Percentiles rank a stretch among this genome's conserved stretches.
These are phyloP conservation scores for Hypocrella siamensis DNA, from an alignment of 2,329 filamentous ascomycete genomes.

Conservation along the genomic window DNA sequence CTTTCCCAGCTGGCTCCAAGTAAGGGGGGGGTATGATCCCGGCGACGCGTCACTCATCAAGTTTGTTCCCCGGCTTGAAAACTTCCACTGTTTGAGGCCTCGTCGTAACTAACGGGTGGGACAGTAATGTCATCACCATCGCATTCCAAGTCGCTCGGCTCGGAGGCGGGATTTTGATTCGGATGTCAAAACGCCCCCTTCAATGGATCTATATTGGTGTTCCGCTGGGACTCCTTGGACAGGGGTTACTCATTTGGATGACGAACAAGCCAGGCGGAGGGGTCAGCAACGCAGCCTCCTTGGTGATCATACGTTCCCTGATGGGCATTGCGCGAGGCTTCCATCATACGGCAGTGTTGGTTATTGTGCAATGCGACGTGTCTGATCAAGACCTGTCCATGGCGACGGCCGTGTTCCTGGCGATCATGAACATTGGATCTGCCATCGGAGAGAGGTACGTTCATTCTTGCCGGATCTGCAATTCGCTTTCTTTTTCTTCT, in stretches of 20 bases:
- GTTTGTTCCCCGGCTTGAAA: too few relatives aligned
- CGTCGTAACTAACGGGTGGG: background rate
- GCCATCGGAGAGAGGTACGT: slow-evolving; percentile 13
- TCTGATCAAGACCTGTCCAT: slow-evolving; percentile 16
- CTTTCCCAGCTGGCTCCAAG: slow-evolving; percentile 23
- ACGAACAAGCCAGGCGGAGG: slow-evolving; percentile 4
- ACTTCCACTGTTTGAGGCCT: background rate
- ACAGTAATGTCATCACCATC: slow-evolving; percentile 15
- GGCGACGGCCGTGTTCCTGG: slow-evolving; percentile 17
- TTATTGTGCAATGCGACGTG: slow-evolving; percentile 14
- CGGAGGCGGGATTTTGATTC: slow-evolving; percentile 18
- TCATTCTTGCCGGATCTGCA: too few relatives aligned
- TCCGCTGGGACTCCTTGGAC: slow-evolving; percentile 14
- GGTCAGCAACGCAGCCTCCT: slow-evolving; percentile 11
- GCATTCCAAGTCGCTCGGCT: slow-evolving; percentile 21
- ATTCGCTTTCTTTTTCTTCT: too few relatives aligned
- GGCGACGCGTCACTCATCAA: slow-evolving; percentile 21
- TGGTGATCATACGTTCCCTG: slow-evolving; percentile 12
- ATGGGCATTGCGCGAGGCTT: slow-evolving; percentile 15
- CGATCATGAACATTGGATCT: slow-evolving; percentile 12
- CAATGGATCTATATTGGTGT: slow-evolving; percentile 8
- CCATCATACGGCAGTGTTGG: slow-evolving; percentile 4
- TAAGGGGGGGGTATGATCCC: slow-evolving; percentile 18
- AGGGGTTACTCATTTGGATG: slow-evolving; percentile 11
- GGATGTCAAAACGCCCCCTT: slow-evolving; percentile 16